Base-by-base conservation (phyloP, 345 rosid genomes). In the Passiflora organensis region DNA sequence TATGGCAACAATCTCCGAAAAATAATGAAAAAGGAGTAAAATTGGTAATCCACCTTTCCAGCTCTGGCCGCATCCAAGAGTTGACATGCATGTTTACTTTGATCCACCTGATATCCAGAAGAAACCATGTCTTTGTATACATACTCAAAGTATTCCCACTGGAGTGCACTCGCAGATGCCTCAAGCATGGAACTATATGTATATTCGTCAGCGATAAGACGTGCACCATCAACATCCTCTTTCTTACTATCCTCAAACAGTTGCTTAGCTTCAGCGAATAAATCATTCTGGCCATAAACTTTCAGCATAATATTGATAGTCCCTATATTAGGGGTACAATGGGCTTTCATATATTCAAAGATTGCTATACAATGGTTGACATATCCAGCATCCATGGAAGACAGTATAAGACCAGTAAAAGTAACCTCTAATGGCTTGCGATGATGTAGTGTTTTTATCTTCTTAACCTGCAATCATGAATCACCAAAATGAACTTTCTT, bases 111-210 rank as follows among this genome's bases (percentile, higher is more conserved):
- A 80, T 72, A 77, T 34, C 96, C 89, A 32, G 80, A 75, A 45
- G 88, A 81, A 48, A 65, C 52, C 96, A 86, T 88, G 47, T 71
- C 82, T 76, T 75, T 84, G 73, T 91, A 91, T 48, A 88, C 85
- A 65, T 74, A 74, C 68, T 91, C 96, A 65, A 88, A 88, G 70
- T 82, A 88, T 52, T 91, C 98, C 98, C 96, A 88, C 42, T 84
- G 91, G 47, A 76, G 89, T 14, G 95, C 82, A 44, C 72, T 66
- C 43, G 93, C 85, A 43, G 95, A 86, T 69, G 90, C 89, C 76
- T 81, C 91, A 32, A 91, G 95, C 98, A 91, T 88, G 39, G 80
- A 67, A 54, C 81, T 76, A 63, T 75, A 88, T 1, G 96, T 88
- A 74, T 74, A 91, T 66, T 66, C 76, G 61, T 91, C 82, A 28